phyloP scores from a whole-genome alignment of 768 basidiomycete species.

The Auricularia sp. region DNA sequence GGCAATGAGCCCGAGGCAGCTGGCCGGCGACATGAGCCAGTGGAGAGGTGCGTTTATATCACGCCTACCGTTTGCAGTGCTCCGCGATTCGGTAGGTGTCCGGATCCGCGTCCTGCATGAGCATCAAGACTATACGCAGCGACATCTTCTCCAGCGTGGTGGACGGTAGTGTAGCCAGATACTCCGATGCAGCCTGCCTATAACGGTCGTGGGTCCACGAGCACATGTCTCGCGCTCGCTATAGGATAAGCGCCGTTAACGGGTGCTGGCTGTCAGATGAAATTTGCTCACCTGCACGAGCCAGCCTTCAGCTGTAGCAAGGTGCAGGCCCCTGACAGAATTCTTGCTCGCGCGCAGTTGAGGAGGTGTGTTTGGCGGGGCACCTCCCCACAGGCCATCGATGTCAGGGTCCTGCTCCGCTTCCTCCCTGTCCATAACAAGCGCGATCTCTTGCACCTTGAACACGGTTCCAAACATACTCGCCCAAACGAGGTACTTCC shows the following conservation, averaged over 20 bases:
- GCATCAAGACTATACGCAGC: slow-evolving; percentile 59
- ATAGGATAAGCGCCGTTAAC: background rate
- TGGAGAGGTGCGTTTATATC: background rate
- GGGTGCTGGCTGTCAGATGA: background rate
- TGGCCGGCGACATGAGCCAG: slow-evolving; percentile 14
- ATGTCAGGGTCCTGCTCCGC: slow-evolving; percentile 23
- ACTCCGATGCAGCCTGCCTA: slow-evolving; percentile 58
- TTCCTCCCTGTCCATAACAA: slow-evolving; percentile 68
- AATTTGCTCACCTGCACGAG: slow-evolving; percentile 34
- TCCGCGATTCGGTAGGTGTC: slow-evolving; percentile 64
- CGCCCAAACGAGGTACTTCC: slow-evolving; percentile 61
- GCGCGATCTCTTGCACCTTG: slow-evolving; percentile 60
- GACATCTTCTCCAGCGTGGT: slow-evolving; percentile 55
- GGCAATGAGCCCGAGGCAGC: slow-evolving; percentile 51
- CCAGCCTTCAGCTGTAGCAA: slow-evolving; percentile 64
- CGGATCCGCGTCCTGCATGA: slow-evolving; percentile 49
- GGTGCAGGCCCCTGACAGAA: slow-evolving; percentile 59
- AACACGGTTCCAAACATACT: slow-evolving; percentile 66
- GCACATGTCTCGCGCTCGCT: slow-evolving; percentile 61
- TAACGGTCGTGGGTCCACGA: slow-evolving; percentile 67
- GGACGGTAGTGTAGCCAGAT: slow-evolving; percentile 39
- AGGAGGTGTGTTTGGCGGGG: background rate
- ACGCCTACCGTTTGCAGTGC: background rate
- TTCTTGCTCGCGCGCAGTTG: slow-evolving; percentile 11
- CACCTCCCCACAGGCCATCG: background rate